Evolutionary conservation across 2,329 filamentous ascomycete genomes (phyloP), one percentile per base, ranked within the genome.

Genomic region (Calonectria pseudoreteaudii): DNA sequence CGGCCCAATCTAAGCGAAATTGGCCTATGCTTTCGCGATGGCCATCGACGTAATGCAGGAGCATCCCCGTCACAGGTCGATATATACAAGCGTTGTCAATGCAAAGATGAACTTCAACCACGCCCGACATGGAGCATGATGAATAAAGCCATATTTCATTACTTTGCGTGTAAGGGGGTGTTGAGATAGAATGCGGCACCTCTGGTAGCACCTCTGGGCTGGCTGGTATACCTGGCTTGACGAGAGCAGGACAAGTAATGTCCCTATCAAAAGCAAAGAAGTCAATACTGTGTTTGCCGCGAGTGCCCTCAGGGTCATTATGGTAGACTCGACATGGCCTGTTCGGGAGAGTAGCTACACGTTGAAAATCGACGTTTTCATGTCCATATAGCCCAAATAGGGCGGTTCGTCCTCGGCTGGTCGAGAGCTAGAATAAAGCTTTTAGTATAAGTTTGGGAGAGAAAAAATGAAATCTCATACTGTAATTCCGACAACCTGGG

Each of bases 121-220:
- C 47, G 18, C 23, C 14, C 31, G n/a, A 8, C 70, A 75, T 72
- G 11, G 44, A 56, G 62, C 70, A 75, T 31, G 62, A 68, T 18
- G 70, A 70, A 30, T 75, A 28, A 23, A 70, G 20, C 62, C 53
- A 75, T 23, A 65, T 28, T 65, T 73, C 66, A 47, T 66, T 66
- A 14, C 62, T 70, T 38, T 70, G 66, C 14, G 70, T 70, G 18
- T 41, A 66, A 10, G 73, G 70, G 20, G 30, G 52, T 16, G 23
- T 23, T 8, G 70, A 75, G n/a, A 73, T 70, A 9, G 73, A 70
- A 7, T 26, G 7, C 16, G 73, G 73, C 4, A 70, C 3, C 18
- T 47, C 52, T 10, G 70, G 73, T 3, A 74, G 34, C 23, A 18
- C 23, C 18, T 67, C 58, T 44, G n/a, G 31, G 50, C 41, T 53